phyloP scores from a whole-genome alignment of 2,329 filamentous ascomycete genomes.

The Didymella pinodella region DNA sequence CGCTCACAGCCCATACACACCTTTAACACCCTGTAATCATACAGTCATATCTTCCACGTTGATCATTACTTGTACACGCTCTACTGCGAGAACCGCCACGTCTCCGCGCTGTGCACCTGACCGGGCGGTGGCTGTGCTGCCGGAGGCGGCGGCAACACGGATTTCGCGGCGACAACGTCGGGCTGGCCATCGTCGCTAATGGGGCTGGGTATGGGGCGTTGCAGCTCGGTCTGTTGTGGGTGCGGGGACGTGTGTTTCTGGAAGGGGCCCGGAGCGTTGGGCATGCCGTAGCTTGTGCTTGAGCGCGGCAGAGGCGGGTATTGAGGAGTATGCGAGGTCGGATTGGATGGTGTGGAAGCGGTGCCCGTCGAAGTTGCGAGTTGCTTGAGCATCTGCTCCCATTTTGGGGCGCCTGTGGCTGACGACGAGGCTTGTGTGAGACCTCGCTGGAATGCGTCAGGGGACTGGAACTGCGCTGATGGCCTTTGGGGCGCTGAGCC shows the following conservation, averaged over 20 bases:
- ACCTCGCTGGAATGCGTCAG: constrained; percentile 56
- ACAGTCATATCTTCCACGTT: constrained; percentile 7
- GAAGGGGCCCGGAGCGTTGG: constrained; percentile 22
- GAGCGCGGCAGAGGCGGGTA: constrained; percentile 28
- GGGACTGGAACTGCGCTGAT: constrained; percentile 53
- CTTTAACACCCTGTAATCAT: constrained; percentile 2
- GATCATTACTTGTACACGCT: constrained; percentile 10
- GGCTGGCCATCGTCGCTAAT: constrained; percentile 45
- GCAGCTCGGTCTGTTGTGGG: constrained; percentile 29
- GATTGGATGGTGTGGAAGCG: constrained; percentile 15
- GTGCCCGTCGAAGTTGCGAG: constrained; percentile 34
- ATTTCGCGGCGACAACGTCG: constrained; percentile 13
- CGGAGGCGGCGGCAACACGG: constrained; percentile 8
- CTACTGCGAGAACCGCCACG: constrained; percentile 38
- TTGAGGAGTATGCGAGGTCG: constrained; percentile 27
- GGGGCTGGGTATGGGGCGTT: constrained; percentile 44
- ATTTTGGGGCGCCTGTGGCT: constrained; percentile 36
- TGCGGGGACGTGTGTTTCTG: constrained; percentile 29
- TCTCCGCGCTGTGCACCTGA: constrained; percentile 40
- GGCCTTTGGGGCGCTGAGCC: constrained; percentile 32
- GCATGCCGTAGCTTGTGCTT: constrained; percentile 28
- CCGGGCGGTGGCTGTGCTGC: constrained; percentile 13
- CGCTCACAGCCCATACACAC: not conserved
- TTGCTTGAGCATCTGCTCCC: constrained; percentile 48
- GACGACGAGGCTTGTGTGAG: constrained; percentile 39